Base-by-base conservation (phyloP, 306 rosid species). In the Vachellia pachyceras region DNA sequence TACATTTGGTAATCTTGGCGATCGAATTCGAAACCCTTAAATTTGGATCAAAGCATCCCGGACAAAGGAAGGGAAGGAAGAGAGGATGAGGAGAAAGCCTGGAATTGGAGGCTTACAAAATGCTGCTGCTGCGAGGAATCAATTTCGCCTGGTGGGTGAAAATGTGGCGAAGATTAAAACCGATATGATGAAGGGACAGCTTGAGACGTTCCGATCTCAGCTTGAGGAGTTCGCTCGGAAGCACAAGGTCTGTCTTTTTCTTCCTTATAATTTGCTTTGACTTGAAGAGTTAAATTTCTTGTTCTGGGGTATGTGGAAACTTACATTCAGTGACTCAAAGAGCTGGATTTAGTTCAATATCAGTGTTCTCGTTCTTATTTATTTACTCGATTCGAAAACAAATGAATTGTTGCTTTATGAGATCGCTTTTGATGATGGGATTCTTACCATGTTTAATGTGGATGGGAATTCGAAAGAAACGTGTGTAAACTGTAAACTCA, bases 161-260 rank as follows among this genome's bases (percentile, higher is more conserved):
- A 95, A 95, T 91, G 99, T 95, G 0, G 99, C 99, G 22, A 93
- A 91, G 90, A 86, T 95, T 67, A 85, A 97, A 87, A 91, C 98
- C 42, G 97, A 95, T 87, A 81, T 93, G 82, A 84, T 95, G 98
- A 93, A 91, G 89, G 99, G 92, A 50, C 99, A 95, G 77, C 99
- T 93, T 60, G 84, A 90, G 60, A 95, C 98, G 2, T 95, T 95
- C 79, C 95, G 97, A 37, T 87, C 92, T 52, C 99, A 95, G 85
- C 90, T 95, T 35, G 99, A 95, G 88, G 99, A 95, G 55, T 95
- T 95, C 54, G 97, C 99, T 72, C 93, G 98, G 37, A 95, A 95
- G 57, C 98, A 95, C 82, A 95, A 95, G 98, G 98, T 90, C 37
- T 0, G 3, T 33, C 8, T 20, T 3, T 47, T 18, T n/a, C 12